A percentile compares a stretch with the other conserved stretches of the same genome.
phyloP scores from a whole-genome alignment of 805 yeast genomes.

The Candida dajiaensis region DNA sequence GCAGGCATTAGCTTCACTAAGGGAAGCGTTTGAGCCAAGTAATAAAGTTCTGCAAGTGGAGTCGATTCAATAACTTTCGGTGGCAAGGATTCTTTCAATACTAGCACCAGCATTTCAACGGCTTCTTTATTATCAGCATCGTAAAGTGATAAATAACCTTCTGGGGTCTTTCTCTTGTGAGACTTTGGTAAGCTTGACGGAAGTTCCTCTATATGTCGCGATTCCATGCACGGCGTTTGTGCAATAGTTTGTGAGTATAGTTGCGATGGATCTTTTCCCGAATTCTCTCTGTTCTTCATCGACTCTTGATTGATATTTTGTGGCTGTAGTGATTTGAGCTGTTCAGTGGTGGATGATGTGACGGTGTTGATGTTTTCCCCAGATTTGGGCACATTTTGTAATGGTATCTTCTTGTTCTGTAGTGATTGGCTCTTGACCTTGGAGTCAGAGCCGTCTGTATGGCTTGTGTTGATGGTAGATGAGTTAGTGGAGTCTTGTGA shows the following conservation, averaged over 20 bases:
- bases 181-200: background rate
- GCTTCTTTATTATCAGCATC: slow-evolving; percentile 35
- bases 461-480: background rate
- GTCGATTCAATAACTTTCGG: slow-evolving; percentile 49
- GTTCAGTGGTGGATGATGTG: background rate
- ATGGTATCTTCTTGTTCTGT: background rate
- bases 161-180: slow-evolving; percentile 11
- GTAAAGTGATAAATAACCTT: slow-evolving; percentile 18
- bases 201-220: background rate
- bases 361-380: background rate
- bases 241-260: background rate
- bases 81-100: slow-evolving; percentile 47
- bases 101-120: slow-evolving; percentile 36
- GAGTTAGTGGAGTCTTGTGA: slow-evolving; percentile 2
- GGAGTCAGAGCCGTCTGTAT: background rate
- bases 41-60: slow-evolving; percentile 80
- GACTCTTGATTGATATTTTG: background rate
- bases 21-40: slow-evolving; percentile 84
- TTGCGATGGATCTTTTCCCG: background rate
- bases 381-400: background rate
- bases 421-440: background rate
- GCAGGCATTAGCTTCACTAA: slow-evolving; percentile 73
- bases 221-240: background rate
- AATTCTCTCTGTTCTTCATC: background rate
- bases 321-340: background rate